These are phyloP conservation scores for Pascua guehoae DNA, from an alignment of 1,284 basidiomycete species.

Conservation along the genomic window DNA sequence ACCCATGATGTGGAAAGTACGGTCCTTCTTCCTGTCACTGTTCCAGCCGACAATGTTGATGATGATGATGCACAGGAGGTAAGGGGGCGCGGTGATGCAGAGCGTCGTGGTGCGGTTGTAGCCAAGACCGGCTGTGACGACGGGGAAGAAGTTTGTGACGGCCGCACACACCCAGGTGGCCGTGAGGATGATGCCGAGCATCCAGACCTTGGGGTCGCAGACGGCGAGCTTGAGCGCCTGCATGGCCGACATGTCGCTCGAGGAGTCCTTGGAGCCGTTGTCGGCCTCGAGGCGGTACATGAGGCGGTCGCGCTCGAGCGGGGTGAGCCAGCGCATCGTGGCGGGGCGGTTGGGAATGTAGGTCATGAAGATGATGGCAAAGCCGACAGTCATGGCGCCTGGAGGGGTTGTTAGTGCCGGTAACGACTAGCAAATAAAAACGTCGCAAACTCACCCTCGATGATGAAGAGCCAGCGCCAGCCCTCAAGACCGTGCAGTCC, in stretches of 20 bases:
- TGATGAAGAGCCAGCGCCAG: slow-evolving; percentile 41
- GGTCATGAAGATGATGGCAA: slow-evolving; percentile 28
- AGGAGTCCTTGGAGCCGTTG: slow-evolving; percentile 31
- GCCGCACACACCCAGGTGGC: slow-evolving; percentile 30
- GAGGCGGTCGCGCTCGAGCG: slow-evolving; percentile 30
- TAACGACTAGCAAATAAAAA: too few species aligned
- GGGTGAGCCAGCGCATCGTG: slow-evolving; percentile 32
- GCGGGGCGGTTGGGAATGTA: slow-evolving; percentile 39
- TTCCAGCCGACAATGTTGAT: slow-evolving; percentile 20
- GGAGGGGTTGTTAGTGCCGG: too few species aligned
- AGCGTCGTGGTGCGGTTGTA: slow-evolving; percentile 43
- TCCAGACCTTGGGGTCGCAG: slow-evolving; percentile 39
- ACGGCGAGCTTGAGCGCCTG: slow-evolving; percentile 32
- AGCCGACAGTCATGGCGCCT: slow-evolving; percentile 25
- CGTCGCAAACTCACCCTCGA: too few species aligned
- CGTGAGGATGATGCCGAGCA: slow-evolving; percentile 23
- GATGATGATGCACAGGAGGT: slow-evolving; percentile 29
- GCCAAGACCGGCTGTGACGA: slow-evolving; percentile 30
- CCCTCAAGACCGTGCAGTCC: slow-evolving; percentile 37
- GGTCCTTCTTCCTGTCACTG: slow-evolving; percentile 13
- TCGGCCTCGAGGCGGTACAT: slow-evolving; percentile 40
- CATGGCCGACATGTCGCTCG: slow-evolving; percentile 24
- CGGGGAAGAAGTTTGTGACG: slow-evolving; percentile 43
- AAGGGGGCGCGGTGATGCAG: slow-evolving; percentile 41
- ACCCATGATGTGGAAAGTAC: slow-evolving; percentile 6